Evolutionary conservation across 2,329 filamentous ascomycete genomes (phyloP).

Genomic region (Fusarium sp.): DNA sequence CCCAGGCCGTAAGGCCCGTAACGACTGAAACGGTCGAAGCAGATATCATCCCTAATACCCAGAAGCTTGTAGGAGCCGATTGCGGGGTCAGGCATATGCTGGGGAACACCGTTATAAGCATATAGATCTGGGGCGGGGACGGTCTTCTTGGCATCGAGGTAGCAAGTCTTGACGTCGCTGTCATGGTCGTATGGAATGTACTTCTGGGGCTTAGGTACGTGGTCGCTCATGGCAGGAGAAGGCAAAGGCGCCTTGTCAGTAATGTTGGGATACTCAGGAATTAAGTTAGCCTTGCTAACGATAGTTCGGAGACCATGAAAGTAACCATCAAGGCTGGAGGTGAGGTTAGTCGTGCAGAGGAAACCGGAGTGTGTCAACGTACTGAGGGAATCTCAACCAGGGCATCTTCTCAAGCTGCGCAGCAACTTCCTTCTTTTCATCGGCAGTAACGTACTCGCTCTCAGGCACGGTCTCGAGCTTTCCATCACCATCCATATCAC

Average conservation of each 20-base stretch:
- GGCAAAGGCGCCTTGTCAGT: conserved; percentile 51
- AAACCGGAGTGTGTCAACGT: conserved; percentile 29
- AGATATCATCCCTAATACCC: conserved; percentile 80
- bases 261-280: conserved; percentile 77
- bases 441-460: conserved; percentile 46
- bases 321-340: conserved; percentile 78
- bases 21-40: conserved; percentile 88
- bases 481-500: conserved; percentile 47
- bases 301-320: conserved; percentile 81
- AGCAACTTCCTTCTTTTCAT: conserved; percentile 47
- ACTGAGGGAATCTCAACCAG: conserved; percentile 57
- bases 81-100: conserved; percentile 80
- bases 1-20: conserved; percentile 88
- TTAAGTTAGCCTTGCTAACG: conserved; percentile 71
- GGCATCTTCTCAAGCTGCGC: conserved; percentile 52
- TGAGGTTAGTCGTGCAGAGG: conserved; percentile 25
- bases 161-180: conserved; percentile 69
- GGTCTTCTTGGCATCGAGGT: conserved; percentile 69
- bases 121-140: conserved; percentile 72
- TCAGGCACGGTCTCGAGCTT: conserved; percentile 44
- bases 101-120: conserved; percentile 76
- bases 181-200: conserved; percentile 79
- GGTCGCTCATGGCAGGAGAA: conserved; percentile 49
- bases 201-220: conserved; percentile 58
- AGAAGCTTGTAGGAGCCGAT: conserved; percentile 82